Evolutionary conservation across 371 early-diverging fungal species (phyloP), one percentile per base, ranked within the genome.

Genomic region (Mucor plumbeus): DNA sequence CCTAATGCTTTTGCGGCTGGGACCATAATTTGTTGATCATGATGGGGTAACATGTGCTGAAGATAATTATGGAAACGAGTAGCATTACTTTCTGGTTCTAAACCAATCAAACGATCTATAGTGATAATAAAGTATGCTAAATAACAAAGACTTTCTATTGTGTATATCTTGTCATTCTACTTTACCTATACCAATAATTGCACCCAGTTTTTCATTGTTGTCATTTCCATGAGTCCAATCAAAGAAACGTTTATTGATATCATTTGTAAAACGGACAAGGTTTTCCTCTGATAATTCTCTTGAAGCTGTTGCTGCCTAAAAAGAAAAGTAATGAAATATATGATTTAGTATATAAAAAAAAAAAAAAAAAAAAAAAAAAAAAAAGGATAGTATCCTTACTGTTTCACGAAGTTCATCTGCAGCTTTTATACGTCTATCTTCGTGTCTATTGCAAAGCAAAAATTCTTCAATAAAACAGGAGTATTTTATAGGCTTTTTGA

Each of bases 81-180:
- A n/a, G 94, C 90, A 76, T 92, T 94, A 63, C 94, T 92, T 69
- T 95, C 95, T 26, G 87, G 87, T 63, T 94, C 94, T 35, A 95
- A 85, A 39, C 93, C 95, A 61, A 95, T 94, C 59, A 97, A 76
- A 58, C 88, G 86, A 74, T 96, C 95, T 94, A 80, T 14, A n/a
- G 44, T 39, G 38, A 38, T 11, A 11, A 50, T 10, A 48, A n/a
- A 43, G 43, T 5, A 48, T 9, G 44, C 9, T 44, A 8, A 7
- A 44, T 38, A 38, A 1, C 26, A 26, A 3, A 26, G 26, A 26
- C 1, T 26, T 26, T 26, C 26, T 26, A 26, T 3, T 26, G 26
- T 26, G 26, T 26, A 26, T 26, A 26, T 3, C 26, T 26, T 26
- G 26, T 26, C 26, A 26, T 26, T 26, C 26, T 26, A 26, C 26